Conservation (phyloP, 257 asterid species). For the Thymus mandschuricus region DNA sequence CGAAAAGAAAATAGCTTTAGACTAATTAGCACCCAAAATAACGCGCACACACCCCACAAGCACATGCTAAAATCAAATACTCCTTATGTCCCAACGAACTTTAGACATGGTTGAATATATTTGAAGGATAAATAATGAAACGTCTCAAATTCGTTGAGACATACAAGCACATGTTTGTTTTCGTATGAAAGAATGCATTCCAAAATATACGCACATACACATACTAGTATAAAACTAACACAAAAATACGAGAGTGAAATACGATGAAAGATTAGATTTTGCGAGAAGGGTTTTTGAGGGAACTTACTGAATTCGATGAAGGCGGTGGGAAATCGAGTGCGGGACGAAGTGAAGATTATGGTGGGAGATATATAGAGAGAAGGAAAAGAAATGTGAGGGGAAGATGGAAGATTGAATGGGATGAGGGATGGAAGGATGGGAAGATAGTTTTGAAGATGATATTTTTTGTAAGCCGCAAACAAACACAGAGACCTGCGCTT, state of each 20-base stretch:
- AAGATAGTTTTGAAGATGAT: constrained; percentile 44
- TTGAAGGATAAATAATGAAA: too few relatives aligned
- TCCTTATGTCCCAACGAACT: too few relatives aligned
- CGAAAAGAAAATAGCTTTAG: too few relatives aligned
- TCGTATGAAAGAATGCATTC: constrained; percentile 4
- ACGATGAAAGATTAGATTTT: background rate
- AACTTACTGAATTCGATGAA: constrained; percentile 32
- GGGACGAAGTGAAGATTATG: background rate
- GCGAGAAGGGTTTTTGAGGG: constrained; percentile 10
- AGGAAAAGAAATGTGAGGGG: background rate
- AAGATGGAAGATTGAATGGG: background rate
- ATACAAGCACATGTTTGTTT: constrained; percentile 1
- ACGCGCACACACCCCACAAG: background rate
- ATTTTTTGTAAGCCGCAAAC: constrained; percentile 50
- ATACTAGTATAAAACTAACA: too few relatives aligned
- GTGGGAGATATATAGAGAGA: constrained; percentile 2
- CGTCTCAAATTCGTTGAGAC: too few relatives aligned
- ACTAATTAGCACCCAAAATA: background rate
- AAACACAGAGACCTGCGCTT: constrained; percentile 39
- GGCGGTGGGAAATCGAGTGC: background rate
- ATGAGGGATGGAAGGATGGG: constrained; percentile 31
- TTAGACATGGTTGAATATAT: too few relatives aligned
- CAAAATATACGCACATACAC: background rate
- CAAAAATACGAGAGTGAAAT: background rate
- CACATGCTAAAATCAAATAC: background rate